A percentile compares a stretch with the other conserved stretches of the same genome.
Evolutionary conservation across 1,284 basidiomycete species (phyloP).

Genomic region (Mrakiaceae sp.): DNA sequence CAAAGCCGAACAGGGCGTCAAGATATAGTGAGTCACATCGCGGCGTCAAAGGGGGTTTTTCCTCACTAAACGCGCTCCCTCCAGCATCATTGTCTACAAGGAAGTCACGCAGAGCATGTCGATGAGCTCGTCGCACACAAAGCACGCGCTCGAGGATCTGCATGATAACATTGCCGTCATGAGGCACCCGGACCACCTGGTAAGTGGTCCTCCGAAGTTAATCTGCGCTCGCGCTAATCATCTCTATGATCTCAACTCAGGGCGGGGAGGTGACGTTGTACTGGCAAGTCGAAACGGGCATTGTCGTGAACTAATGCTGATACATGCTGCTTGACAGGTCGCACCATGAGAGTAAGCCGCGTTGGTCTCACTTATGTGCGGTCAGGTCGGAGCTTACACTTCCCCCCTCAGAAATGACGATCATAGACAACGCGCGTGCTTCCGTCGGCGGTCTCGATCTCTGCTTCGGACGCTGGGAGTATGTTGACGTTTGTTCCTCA

Average conservation of each 20-base stretch:
- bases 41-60: constrained; percentile 51
- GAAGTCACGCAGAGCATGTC: constrained; percentile 79
- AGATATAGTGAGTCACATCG: constrained; percentile 53
- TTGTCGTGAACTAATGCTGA: no score
- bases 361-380: background rate
- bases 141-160: constrained; percentile 65
- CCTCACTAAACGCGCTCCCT: background rate
- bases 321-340: constrained; percentile 39
- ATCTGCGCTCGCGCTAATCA: no score
- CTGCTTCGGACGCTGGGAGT: constrained; percentile 90
- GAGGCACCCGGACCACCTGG: constrained; percentile 26
- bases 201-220: no score
- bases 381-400: background rate
- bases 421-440: constrained; percentile 50
- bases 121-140: constrained; percentile 39
- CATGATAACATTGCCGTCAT: constrained; percentile 77
- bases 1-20: constrained; percentile 83
- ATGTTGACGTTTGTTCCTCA: background rate
- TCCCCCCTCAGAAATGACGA: constrained; percentile 25
- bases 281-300: no score
- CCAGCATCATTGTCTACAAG: constrained; percentile 17
- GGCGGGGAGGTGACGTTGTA: no score
- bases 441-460: constrained; percentile 73
- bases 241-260: no score
- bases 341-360: constrained; percentile 57